phyloP scores from a whole-genome alignment of 768 basidiomycete species.

The Kwoniella europaea region DNA sequence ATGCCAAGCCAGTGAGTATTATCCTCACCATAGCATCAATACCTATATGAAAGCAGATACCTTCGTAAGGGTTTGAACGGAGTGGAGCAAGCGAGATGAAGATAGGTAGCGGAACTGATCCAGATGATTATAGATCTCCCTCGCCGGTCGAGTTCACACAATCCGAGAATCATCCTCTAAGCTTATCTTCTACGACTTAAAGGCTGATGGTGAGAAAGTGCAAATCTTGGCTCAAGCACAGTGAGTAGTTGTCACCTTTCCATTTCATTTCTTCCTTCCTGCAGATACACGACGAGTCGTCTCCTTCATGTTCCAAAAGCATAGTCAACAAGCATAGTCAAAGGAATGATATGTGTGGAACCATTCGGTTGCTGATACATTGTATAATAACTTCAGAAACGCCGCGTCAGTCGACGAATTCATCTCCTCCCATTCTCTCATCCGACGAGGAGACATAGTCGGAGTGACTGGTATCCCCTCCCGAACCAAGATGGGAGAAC shows the following conservation, averaged over 20 bases:
- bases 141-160: constrained; percentile 91
- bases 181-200: constrained; percentile 91
- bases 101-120: no score
- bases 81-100: no score
- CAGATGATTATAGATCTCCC: constrained; percentile 56
- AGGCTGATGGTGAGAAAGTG: constrained; percentile 87
- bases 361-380: not conserved
- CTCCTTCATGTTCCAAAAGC: no score
- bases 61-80: no score
- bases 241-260: constrained; percentile 60
- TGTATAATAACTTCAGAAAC: constrained; percentile 36
- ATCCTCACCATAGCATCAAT: not conserved
- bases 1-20: constrained; percentile 53
- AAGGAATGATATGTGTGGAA: not conserved
- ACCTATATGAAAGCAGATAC: no score
- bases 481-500: constrained; percentile 93
- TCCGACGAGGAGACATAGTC: constrained; percentile 95
- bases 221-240: constrained; percentile 92
- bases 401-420: constrained; percentile 63
- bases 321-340: no score
- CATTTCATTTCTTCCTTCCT: not conserved
- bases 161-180: constrained; percentile 81
- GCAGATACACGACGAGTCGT: no score
- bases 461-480: constrained; percentile 87
- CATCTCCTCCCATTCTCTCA: constrained; percentile 74